Base-by-base conservation (phyloP, 2,329 filamentous ascomycete genomes). In the Zymoseptoria pseudotritici region DNA sequence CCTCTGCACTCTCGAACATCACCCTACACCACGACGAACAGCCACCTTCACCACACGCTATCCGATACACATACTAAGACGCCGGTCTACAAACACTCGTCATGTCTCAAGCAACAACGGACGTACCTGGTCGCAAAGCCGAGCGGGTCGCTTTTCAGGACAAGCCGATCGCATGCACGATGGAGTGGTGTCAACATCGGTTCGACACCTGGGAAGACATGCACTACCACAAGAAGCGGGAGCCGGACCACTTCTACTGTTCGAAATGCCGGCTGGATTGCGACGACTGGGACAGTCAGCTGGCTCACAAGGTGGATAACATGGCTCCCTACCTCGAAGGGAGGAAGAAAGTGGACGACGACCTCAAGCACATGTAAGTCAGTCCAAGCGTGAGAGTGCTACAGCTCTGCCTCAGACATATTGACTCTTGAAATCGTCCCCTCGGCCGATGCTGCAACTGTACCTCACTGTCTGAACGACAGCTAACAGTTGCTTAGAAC, bases 211-310 rank as follows among this genome's bases (percentile, higher is more conserved):
- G 72, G 10, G 72, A 75, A 51, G 74, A 75, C 2, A 80, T 85
- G 77, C 77, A 73, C 55, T 68, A 68, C 2, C 83, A 86, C 73
- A 85, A 85, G 67, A 73, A 70, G 19, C 59, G 72, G 21, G 71
- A 74, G 2, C 69, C 74, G 1, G 70, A 75, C 9, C 79, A 80
- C 59, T 65, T 65, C 62, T 80, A 79, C 65, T 81, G 79, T 69
- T 66, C 69, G 56, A 75, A 73, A 56, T 80, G 78, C 68, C 69
- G 79, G 49, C 69, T 65, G 26, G 71, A 74, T 63, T 72, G 65
- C 63, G 62, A 64, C 8, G 65, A 69, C 58, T 75, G 69, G 70
- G 68, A 70, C 1, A 66, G 65, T 20, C 58, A 73, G 11, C 59
- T 66, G 1, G 55, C 66, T 42, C 73, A 75, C 68, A 73, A 74